Evolutionary conservation across 768 basidiomycete species (phyloP).

Genomic region (Albatrellus ellisii): DNA sequence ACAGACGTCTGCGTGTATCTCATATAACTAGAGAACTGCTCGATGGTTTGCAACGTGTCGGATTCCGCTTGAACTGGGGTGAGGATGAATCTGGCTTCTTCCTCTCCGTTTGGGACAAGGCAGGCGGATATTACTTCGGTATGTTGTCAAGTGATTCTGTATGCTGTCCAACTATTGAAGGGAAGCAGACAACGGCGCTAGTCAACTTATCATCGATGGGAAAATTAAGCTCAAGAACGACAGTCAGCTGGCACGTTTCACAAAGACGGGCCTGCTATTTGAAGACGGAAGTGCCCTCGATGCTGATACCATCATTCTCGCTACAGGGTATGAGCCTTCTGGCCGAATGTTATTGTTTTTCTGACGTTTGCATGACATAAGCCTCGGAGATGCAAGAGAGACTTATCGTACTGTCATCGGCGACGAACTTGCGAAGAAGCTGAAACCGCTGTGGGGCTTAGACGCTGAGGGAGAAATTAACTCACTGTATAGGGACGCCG

Average conservation of each 20-base stretch:
- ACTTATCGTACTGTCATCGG: constrained; percentile 33
- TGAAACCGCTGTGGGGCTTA: constrained; percentile 51
- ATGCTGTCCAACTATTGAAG: background rate
- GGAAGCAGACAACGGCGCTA: constrained; percentile 25
- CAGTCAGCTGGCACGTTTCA: constrained; percentile 28
- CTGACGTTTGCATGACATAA: constrained; percentile 11
- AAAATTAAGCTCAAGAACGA: constrained; percentile 36
- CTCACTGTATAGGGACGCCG: constrained; percentile 36
- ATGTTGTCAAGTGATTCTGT: constrained; percentile 2
- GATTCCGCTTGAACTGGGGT: constrained; percentile 41
- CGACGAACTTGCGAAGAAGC: constrained; percentile 27
- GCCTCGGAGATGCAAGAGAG: constrained; percentile 30
- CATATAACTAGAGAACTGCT: constrained; percentile 28
- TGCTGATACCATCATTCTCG: constrained; percentile 35
- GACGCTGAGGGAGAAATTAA: constrained; percentile 51
- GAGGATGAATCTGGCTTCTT: constrained; percentile 36
- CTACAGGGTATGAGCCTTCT: constrained; percentile 28
- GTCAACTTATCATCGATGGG: constrained; percentile 29
- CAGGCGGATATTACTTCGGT: constrained; percentile 60
- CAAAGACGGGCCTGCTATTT: constrained; percentile 26
- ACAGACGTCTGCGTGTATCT: background rate
- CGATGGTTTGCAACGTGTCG: constrained; percentile 37
- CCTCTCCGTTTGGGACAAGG: constrained; percentile 29
- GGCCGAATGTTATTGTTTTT: background rate
- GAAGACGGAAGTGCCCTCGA: constrained; percentile 28